phyloP scores from a whole-genome alignment of 345 rosid species.

The Pseudoturritis turrita region DNA sequence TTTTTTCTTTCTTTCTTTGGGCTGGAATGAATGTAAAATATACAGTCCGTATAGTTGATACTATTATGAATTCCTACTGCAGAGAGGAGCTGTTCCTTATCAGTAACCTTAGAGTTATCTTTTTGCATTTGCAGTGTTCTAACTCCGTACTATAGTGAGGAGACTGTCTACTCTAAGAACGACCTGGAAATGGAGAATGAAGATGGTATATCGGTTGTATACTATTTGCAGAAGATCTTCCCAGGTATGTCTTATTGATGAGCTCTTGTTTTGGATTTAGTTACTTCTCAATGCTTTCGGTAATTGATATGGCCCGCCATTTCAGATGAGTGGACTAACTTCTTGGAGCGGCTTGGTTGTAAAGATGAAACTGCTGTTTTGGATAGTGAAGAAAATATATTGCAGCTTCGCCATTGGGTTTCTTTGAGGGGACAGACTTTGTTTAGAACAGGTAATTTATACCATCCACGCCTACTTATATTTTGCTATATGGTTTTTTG shows the following conservation, averaged over 20 bases:
- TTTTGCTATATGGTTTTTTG: background rate
- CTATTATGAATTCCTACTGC: background rate
- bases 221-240: conserved; percentile 91
- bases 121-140: conserved; percentile 59
- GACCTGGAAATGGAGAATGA: conserved; percentile 97
- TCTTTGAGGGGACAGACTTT: conserved; percentile 96
- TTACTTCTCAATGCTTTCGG: conserved; percentile 5
- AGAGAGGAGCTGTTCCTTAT: background rate
- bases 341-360: conserved; percentile 80
- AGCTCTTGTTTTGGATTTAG: background rate
- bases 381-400: conserved; percentile 89
- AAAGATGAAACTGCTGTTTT: conserved; percentile 62
- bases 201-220: conserved; percentile 91
- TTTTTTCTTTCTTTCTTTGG: background rate
- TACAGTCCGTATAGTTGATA: conserved; percentile 5
- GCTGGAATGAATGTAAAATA: background rate
- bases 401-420: conserved; percentile 98
- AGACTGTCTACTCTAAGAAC: conserved; percentile 81
- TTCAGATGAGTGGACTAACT: conserved; percentile 95
- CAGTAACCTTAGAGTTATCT: background rate
- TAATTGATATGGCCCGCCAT: conserved; percentile 9
- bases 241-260: conserved; percentile 53
- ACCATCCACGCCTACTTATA: background rate
- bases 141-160: conserved; percentile 98
- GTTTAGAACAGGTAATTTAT: conserved; percentile 74